Conservation (phyloP, 345 rosid species). For the Reutealis trisperma region DNA sequence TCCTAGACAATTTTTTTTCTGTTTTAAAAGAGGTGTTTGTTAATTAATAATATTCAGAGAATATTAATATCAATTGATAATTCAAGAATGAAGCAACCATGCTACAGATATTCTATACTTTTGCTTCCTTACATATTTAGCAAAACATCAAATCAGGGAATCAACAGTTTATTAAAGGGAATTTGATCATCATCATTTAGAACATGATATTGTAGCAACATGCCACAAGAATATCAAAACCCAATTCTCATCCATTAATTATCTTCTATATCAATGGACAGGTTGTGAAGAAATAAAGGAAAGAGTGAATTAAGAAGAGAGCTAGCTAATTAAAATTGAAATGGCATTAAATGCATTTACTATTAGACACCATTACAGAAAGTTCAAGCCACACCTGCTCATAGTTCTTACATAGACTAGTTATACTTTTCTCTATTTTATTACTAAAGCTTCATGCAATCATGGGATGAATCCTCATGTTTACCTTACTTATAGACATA, state of each 20-base stretch:
- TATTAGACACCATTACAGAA: constrained; percentile 1
- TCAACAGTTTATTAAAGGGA: constrained; percentile 14
- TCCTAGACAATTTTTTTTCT: no score
- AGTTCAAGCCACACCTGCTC: constrained; percentile 57
- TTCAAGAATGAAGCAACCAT: background rate
- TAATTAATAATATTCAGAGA: no score
- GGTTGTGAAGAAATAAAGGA: no score
- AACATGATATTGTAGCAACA: constrained; percentile 7
- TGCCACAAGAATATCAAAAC: no score
- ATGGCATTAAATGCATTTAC: constrained; percentile 13
- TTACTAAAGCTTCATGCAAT: constrained; percentile 67
- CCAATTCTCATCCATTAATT: no score
- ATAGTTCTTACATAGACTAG: constrained; percentile 53
- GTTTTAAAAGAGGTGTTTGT: no score
- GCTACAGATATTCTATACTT: constrained; percentile 18
- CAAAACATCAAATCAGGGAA: background rate
- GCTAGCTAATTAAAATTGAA: background rate
- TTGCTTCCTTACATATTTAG: background rate
- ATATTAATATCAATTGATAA: no score
- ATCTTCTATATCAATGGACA: no score
- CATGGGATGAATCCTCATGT: constrained; percentile 77
- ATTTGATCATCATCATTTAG: no score
- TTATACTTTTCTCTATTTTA: constrained; percentile 55
- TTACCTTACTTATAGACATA: constrained; percentile 61
- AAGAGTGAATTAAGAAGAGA: no score